Evolutionary conservation across 352 stramenopile species (phyloP).

Genomic region (Phytophthora europaea): DNA sequence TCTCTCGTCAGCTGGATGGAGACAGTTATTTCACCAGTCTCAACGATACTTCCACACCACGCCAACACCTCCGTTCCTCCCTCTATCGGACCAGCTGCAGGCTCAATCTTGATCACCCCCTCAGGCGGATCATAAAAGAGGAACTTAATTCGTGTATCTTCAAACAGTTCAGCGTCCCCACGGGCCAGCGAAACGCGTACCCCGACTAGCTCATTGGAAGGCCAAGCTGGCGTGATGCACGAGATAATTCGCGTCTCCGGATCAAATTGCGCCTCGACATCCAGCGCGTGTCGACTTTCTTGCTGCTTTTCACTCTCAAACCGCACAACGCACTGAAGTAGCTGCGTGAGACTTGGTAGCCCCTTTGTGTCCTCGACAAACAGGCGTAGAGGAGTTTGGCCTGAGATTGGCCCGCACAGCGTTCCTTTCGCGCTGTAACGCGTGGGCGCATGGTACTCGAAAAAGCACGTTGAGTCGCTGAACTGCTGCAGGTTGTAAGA

Average conservation of each 20-base stretch:
- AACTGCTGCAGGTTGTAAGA: conserved; percentile 84
- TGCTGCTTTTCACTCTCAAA: conserved; percentile 54
- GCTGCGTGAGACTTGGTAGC: conserved; percentile 47
- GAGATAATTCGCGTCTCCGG: conserved; percentile 39
- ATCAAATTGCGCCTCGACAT: conserved; percentile 58
- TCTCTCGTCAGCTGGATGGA: conserved; percentile 43
- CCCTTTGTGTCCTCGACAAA: conserved; percentile 50
- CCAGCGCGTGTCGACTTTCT: conserved; percentile 10
- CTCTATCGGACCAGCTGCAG: conserved; percentile 57
- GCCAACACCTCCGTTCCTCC: conserved; percentile 66
- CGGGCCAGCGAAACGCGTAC: conserved; percentile 48
- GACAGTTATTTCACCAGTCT: conserved; percentile 74
- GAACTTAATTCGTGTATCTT: conserved; percentile 61
- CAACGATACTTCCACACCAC: conserved; percentile 73
- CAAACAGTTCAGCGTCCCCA: conserved; percentile 43
- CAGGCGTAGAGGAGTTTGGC: conserved; percentile 59
- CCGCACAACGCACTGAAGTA: conserved; percentile 57
- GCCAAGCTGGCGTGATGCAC: conserved; percentile 59
- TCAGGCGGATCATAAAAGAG: conserved; percentile 80
- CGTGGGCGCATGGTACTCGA: conserved; percentile 73
- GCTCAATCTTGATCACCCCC: conserved; percentile 71
- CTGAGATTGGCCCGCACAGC: conserved; percentile 67
- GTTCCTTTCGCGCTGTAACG: conserved; percentile 51
- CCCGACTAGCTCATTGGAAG: conserved; percentile 64
- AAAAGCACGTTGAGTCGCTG: conserved; percentile 71